phyloP scores from a whole-genome alignment of 768 basidiomycete species.

The Pluteus cervinus region DNA sequence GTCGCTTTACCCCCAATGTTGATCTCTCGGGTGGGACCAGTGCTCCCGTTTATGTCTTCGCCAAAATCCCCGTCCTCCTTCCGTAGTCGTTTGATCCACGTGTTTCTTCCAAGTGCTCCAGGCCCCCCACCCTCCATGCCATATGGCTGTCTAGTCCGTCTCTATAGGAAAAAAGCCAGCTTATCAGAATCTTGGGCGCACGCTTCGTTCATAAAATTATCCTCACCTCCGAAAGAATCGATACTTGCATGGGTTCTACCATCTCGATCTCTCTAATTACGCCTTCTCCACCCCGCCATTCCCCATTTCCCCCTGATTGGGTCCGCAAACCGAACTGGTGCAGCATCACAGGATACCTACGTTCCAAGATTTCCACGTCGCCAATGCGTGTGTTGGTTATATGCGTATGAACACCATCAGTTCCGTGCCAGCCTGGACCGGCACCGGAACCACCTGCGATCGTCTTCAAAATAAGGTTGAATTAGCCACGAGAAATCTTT shows the following conservation, averaged over 20 bases:
- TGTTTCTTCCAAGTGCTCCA: constrained; percentile 70
- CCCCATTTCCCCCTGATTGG: constrained; percentile 65
- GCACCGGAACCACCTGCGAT: constrained; percentile 94
- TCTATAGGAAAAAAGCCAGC: constrained; percentile 29
- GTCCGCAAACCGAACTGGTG: constrained; percentile 75
- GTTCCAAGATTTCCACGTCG: constrained; percentile 90
- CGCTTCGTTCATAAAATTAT: neutral
- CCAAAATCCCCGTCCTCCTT: constrained; percentile 62
- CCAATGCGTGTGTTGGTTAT: constrained; percentile 92
- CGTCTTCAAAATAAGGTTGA: constrained; percentile 44
- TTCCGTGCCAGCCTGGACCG: constrained; percentile 85
- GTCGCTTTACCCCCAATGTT: constrained; percentile 90
- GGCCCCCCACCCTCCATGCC: constrained; percentile 76
- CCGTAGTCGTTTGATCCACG: constrained; percentile 77
- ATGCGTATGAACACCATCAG: constrained; percentile 89
- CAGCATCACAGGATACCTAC: constrained; percentile 88
- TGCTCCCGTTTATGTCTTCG: constrained; percentile 27
- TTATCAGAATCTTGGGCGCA: neutral
- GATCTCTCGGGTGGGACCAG: constrained; percentile 45
- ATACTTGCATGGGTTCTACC: constrained; percentile 75
- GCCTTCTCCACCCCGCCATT: constrained; percentile 79
- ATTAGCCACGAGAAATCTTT: constrained; percentile 6
- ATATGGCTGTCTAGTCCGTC: constrained; percentile 82
- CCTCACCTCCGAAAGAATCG: constrained; percentile 78
- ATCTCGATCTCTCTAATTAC: constrained; percentile 82